A percentile compares a stretch with the other conserved stretches of the same genome.
Conservation (phyloP, 176 grass and related monocot species). For the Pharus latifolius region DNA sequence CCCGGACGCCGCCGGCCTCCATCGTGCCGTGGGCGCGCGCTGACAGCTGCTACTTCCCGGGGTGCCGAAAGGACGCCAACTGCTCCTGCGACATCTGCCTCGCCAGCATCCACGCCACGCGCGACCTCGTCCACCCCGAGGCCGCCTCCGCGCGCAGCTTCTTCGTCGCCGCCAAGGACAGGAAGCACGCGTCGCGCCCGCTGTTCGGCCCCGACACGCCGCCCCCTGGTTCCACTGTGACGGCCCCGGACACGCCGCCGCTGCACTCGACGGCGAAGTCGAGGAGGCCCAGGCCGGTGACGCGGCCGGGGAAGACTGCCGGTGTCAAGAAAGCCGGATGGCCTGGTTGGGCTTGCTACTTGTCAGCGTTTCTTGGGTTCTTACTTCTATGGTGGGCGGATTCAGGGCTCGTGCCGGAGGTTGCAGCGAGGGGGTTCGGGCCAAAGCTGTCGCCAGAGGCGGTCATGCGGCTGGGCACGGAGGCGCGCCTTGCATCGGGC, state of each 20-base stretch:
- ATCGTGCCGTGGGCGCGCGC: constrained; percentile 12
- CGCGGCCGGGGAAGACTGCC: neutral
- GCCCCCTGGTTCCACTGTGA: neutral
- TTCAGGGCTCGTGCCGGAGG: constrained; percentile 42
- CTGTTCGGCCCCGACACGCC: constrained; percentile 12
- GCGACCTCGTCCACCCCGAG: constrained; percentile 53
- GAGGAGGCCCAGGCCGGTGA: neutral
- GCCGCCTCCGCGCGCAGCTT: constrained; percentile 29
- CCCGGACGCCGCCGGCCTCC: constrained; percentile 6
- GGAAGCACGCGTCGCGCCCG: neutral
- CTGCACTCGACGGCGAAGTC: constrained; percentile 46
- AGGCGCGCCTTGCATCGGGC: constrained; percentile 21
- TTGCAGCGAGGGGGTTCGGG: constrained; percentile 24
- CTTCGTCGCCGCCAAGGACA: constrained; percentile 14
- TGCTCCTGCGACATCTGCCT: constrained; percentile 87
- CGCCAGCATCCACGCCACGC: constrained; percentile 83
- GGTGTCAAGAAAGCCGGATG: neutral
- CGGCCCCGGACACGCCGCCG: constrained; percentile 34
- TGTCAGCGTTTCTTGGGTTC: constrained; percentile 24
- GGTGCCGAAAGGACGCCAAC: constrained; percentile 83
- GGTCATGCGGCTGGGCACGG: constrained; percentile 21
- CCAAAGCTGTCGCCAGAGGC: constrained; percentile 45
- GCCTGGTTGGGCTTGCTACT: constrained; percentile 13
- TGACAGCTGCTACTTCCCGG: constrained; percentile 37
- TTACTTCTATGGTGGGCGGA: constrained; percentile 49